Base-by-base conservation (phyloP, 805 yeast species). In the Cyberlindnera amylophila region DNA sequence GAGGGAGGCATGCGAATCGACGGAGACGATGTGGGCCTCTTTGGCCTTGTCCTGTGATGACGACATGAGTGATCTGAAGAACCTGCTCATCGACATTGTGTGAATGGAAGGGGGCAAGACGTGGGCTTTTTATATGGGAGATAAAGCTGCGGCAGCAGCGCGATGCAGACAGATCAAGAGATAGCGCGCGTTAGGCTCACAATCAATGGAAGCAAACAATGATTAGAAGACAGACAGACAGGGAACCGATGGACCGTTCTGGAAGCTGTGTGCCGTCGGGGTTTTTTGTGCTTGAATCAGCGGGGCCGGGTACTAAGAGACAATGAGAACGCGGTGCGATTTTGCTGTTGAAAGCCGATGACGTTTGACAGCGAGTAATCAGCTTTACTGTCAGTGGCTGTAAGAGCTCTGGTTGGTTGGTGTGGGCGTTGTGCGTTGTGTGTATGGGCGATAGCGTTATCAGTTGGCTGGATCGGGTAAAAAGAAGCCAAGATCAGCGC, bases 31-130 rank as follows among this genome's bases (percentile, higher is more conserved):
- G 24, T 33, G 21, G 29, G 32, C 16, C 27, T 39, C 35, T 28
- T 46, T 42, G 31, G 32, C 26, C 38, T 44, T 40, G 31, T 36
- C 23, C 8, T 39, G 34, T 4, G 38, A 17, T 15, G 46, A 39
- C 3, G 43, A 34, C 47, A 44, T 39, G 34, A 44, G 17, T 11
- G 35, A 28, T 21, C 21, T 37, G 38, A 42, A 31, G 35, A 42
- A 34, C 32, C 36, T 37, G 7, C 38, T 9, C 14, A 42, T 10
- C 3, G 38, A 19, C 45, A 42, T 42, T n/a, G 6, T 37, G 34
- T 6, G 19, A 32, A 9, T 16, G n/a, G n/a, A n/a, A n/a, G n/a
- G 34, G 11, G 4, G 10, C 23, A 17, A 6, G 23, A 10, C n/a
- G 13, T 8, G 9, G 12, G 13, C 11, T 21, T 16, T 9, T n/a